Evolutionary conservation across 169 alveolate species (phyloP).

Genomic region (Eimeria praecox): DNA sequence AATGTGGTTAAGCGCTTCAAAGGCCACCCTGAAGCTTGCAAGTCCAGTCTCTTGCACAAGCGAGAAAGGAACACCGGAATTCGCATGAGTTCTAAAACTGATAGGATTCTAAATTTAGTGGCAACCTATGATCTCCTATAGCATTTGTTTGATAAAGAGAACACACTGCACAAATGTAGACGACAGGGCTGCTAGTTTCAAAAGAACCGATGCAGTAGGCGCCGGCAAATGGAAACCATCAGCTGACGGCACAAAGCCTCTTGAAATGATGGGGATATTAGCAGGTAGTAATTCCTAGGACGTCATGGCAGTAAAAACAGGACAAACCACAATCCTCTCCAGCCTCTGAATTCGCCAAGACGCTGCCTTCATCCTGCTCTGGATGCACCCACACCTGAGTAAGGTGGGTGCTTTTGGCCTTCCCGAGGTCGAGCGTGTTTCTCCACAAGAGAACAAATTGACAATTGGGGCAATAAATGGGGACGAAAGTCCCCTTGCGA

Average conservation of each 20-base stretch:
- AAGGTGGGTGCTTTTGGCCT: not conserved
- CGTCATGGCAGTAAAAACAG: not conserved
- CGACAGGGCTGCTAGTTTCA: not conserved
- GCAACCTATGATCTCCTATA: slow-evolving; percentile 8
- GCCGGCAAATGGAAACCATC: slow-evolving; percentile 40
- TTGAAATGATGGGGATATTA: not conserved
- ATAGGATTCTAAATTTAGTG: slow-evolving; percentile 31
- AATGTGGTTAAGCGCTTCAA: not conserved
- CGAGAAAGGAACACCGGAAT: slow-evolving; percentile 24
- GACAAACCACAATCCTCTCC: slow-evolving; percentile 10
- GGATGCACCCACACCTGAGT: not conserved
- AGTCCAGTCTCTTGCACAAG: not conserved
- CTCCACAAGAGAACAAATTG: not conserved
- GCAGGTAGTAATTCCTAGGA: not conserved
- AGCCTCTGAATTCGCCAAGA: not conserved
- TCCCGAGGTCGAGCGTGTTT: not conserved
- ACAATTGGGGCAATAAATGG: not conserved
- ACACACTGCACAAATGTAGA: slow-evolving; percentile 2
- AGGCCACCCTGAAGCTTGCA: slow-evolving; percentile 14
- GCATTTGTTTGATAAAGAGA: not conserved
- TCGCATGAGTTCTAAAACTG: slow-evolving; percentile 39
- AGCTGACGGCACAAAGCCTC: slow-evolving; percentile 8
- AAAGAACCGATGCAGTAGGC: slow-evolving; percentile 5
- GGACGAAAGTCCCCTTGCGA: not conserved
- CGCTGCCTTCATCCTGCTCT: not conserved